Base-by-base conservation (phyloP, 345 rosid species). In the Dovyalis caffra region DNA sequence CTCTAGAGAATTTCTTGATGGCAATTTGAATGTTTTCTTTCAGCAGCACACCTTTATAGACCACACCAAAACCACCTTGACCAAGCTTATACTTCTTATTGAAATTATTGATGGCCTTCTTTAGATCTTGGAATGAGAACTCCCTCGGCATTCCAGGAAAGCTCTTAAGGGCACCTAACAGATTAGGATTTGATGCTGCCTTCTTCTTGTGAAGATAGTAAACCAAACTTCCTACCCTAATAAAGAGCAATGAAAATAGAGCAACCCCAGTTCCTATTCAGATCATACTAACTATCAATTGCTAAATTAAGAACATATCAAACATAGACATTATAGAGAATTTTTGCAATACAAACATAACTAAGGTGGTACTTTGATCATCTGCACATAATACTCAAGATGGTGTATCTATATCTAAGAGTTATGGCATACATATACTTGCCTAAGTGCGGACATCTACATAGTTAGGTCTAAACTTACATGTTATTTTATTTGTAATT, bases 71-170 rank as follows among this genome's bases (percentile, higher is more conserved):
- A 14, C 89, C 87, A 6, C 91, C 95, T 68, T 86, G 70, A n/a
- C 95, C 90, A 8, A 90, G 79, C 80, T 81, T 86, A 64, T 78
- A 72, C 70, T 77, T 81, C 29, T 82, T 86, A 58, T 87, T 88
- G 73, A 88, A 90, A 74, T 87, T 85, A 38, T 78, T 83, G 21
- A 90, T 90, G 7, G 90, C 94, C 80, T 79, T 90, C 75, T 79
- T 88, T 74, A 90, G 83, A 66, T 84, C 90, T 28, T 67, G 72
- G 62, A 82, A 87, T 8, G 35, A 14, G 70, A 88, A 88, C 76
- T 87, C 88, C 83, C 82, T 85, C 87, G 53, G 84, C 81, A 23
- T 88, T 85, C 78, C 73, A 0, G 88, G 89, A 12, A 88, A 80
- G 43, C 87, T 83, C 83, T 86, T 85, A 2, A 90, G 78, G 3